Evolutionary conservation across 768 basidiomycete genomes (phyloP), one percentile per base, ranked within the genome.

Genomic region (Suillus alpinus): DNA sequence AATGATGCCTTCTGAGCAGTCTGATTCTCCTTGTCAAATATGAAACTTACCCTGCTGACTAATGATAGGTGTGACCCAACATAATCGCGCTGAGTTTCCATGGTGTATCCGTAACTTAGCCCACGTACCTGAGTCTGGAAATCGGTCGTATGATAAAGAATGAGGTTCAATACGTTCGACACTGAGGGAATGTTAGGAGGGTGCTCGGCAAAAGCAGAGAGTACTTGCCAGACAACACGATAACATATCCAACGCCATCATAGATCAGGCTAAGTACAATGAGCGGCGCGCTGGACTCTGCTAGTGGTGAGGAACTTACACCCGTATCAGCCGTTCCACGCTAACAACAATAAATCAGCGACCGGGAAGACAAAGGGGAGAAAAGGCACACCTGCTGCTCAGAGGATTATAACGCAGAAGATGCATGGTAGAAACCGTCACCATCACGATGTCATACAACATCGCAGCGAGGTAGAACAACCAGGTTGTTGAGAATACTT

Each of bases 391-490:
- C 46, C 46, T 47, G 23, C 13, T 26, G 14, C 46, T 47, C 13
- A 47, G 4, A 14, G 46, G 46, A 16, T 26, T 26, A 26, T 47
- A 47, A 14, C 13, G 23, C 13, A 47, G 23, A 26, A 47, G 46
- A 7, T 16, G 3, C 23, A 2, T 47, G 14, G 46, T 47, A 32
- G 50, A 51, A 20, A 32, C 6, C 1, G 71, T 69, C 7, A 84
- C 77, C 2, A 82, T 81, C 12, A 80, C 68, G 6, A 82, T 68
- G 65, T 89, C 88, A 68, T 83, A 89, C 14, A 77, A 56, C 60
- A 88, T 86, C 8, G 84, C 78, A 26, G 83, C 67, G 2, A 82
- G 75, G 66, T 89, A 89, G 73, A 82, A 86, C 4, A 80, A 62
- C 82, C 84, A 89, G 39, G 81, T 82, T 26, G 26, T 26, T 0